phyloP scores from a whole-genome alignment of 2,329 filamentous ascomycete species.

The Stenocarpella maydis region DNA sequence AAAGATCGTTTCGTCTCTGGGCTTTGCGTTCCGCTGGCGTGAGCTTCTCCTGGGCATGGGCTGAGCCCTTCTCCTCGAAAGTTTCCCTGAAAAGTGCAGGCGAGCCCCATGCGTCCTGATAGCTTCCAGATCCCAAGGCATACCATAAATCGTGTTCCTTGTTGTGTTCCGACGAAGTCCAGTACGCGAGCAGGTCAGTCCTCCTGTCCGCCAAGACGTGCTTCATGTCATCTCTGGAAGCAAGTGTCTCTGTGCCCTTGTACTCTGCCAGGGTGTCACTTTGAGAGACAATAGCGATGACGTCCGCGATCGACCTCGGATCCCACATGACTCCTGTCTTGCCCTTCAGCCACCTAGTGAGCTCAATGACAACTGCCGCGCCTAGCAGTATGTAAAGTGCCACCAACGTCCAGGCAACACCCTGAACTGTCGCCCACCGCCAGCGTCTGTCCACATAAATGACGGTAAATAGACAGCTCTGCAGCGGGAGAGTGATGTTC shows the following conservation, averaged over 20 bases:
- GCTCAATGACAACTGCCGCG: constrained; percentile 63
- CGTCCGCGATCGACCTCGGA: constrained; percentile 80
- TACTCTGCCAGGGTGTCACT: constrained; percentile 83
- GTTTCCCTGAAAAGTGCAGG: constrained; percentile 27
- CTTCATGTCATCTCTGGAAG: constrained; percentile 59
- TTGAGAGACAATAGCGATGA: constrained; percentile 79
- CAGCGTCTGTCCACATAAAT: constrained; percentile 66
- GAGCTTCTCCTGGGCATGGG: constrained; percentile 24
- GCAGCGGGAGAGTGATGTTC: constrained; percentile 81
- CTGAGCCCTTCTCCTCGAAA: constrained; percentile 19
- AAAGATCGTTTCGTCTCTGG: constrained; percentile 32
- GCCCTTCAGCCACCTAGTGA: constrained; percentile 70
- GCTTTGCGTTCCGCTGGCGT: constrained; percentile 35
- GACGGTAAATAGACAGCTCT: constrained; percentile 78
- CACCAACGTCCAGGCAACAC: constrained; percentile 80
- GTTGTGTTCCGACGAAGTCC: constrained; percentile 71
- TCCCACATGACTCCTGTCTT: constrained; percentile 88
- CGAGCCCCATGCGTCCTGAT: constrained; percentile 33
- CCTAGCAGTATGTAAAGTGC: constrained; percentile 75
- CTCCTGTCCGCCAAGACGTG: constrained; percentile 63
- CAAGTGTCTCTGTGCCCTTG: constrained; percentile 70
- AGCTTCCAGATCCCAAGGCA: constrained; percentile 64
- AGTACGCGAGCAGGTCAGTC: constrained; percentile 83
- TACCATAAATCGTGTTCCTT: constrained; percentile 75
- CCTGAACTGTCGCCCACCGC: constrained; percentile 82